Evolutionary conservation across 495 filamentous ascomycete genomes (phyloP).

Genomic region (Diplogelasinospora grovesii): DNA sequence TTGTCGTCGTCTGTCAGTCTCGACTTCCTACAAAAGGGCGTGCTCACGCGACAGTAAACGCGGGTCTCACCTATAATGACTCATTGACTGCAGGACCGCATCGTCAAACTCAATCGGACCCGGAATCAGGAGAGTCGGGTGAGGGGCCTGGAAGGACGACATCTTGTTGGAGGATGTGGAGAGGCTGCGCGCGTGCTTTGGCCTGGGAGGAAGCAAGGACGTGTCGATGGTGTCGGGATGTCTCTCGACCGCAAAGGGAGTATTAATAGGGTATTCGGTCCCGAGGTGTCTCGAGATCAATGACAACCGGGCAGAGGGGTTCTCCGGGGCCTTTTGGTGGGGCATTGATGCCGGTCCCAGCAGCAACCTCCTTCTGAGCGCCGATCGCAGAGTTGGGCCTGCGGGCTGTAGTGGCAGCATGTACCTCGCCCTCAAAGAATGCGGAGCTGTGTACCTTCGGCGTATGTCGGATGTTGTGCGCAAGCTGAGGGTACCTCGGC

Average conservation of each 20-base stretch:
- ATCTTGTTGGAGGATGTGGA: conserved; percentile 47
- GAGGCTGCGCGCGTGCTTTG: conserved; percentile 29
- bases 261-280: conserved; percentile 41
- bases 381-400: conserved; percentile 24
- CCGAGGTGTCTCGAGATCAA: conserved; percentile 79
- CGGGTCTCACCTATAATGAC: conserved; percentile 90
- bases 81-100: conserved; percentile 91
- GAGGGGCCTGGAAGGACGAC: conserved; percentile 72
- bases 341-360: conserved; percentile 34
- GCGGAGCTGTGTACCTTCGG: no score
- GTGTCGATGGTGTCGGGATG: conserved; percentile 55
- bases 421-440: no score
- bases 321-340: conserved; percentile 45
- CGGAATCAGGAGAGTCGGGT: conserved; percentile 84
- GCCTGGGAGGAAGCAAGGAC: conserved; percentile 22
- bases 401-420: no score
- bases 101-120: conserved; percentile 99
- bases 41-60: background rate
- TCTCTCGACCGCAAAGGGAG: conserved; percentile 37
- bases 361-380: conserved; percentile 20
- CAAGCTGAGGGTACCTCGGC: no score
- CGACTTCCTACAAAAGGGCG: background rate
- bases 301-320: conserved; percentile 62
- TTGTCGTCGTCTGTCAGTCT: conserved; percentile 5
- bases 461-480: no score